A percentile compares a stretch with the other conserved stretches of the same genome.
Evolutionary conservation across 2,329 filamentous ascomycete species (phyloP).

Genomic region (Diaporthe capsici): DNA sequence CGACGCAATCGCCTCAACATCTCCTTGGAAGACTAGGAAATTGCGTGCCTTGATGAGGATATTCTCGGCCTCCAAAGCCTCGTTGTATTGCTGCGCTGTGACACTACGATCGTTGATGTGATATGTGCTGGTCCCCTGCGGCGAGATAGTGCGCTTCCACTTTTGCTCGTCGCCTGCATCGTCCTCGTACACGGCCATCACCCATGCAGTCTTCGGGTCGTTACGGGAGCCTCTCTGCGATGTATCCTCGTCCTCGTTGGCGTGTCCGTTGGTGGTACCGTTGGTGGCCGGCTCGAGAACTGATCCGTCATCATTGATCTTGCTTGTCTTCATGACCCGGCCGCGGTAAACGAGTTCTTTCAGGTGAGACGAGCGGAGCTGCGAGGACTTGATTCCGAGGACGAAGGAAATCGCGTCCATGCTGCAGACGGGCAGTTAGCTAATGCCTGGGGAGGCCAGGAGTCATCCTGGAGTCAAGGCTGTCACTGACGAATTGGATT

Average conservation of each 20-base stretch:
- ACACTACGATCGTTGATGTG: conserved; percentile 95
- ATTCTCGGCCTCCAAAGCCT: conserved; percentile 91
- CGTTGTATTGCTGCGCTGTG: conserved; percentile 92
- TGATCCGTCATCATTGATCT: conserved; percentile 92
- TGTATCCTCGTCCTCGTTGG: conserved; percentile 71
- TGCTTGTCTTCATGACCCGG: conserved; percentile 90
- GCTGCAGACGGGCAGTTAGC: conserved; percentile 60
- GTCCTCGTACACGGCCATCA: conserved; percentile 99
- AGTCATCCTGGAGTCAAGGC: conserved; percentile 34
- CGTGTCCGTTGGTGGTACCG: conserved; percentile 73
- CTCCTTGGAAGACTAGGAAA: conserved; percentile 98
- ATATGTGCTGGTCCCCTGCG: conserved; percentile 90
- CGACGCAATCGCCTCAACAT: conserved; percentile 96
- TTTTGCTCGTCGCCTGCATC: conserved; percentile 94
- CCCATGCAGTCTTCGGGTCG: conserved; percentile 96
- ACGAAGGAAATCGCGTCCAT: conserved; percentile 99
- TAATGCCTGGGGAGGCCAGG: conserved; percentile 3
- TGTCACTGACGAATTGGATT: conserved; percentile 89
- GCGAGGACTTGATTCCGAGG: conserved; percentile 98
- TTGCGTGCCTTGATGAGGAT: conserved; percentile 98
- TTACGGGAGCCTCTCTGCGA: conserved; percentile 76
- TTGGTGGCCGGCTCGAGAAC: conserved; percentile 71
- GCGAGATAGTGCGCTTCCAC: conserved; percentile 97
- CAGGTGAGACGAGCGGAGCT: conserved; percentile 92
- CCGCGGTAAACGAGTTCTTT: conserved; percentile 97